Evolutionary conservation across 345 rosid species (phyloP).

Genomic region (Ceriops decandra): DNA sequence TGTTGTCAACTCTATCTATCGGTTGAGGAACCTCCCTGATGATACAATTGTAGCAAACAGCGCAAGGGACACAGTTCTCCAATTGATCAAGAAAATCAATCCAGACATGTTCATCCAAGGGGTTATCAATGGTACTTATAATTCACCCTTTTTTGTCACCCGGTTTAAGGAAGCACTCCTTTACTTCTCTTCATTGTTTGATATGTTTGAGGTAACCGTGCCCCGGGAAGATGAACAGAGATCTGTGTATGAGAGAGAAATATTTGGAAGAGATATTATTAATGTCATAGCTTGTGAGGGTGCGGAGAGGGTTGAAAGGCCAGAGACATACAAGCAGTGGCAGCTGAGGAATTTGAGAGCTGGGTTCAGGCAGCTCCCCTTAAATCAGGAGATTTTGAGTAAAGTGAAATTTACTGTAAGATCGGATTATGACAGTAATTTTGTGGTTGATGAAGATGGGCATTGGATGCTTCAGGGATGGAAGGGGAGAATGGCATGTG

Average conservation of each 20-base stretch:
- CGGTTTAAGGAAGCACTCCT: slow-evolving; percentile 68
- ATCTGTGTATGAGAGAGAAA: slow-evolving; percentile 54
- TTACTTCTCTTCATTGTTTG: slow-evolving; percentile 62
- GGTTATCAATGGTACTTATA: slow-evolving; percentile 52
- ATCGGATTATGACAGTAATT: slow-evolving; percentile 54
- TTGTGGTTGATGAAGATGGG: slow-evolving; percentile 55
- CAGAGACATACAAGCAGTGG: slow-evolving; percentile 79
- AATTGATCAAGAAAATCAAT: slow-evolving; percentile 47
- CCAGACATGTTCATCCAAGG: slow-evolving; percentile 68
- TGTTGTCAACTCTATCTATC: slow-evolving; percentile 50
- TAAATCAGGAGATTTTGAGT: slow-evolving; percentile 47
- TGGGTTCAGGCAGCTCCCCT: slow-evolving; percentile 56
- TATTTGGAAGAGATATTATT: slow-evolving; percentile 49
- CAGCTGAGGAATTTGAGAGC: slow-evolving; percentile 35
- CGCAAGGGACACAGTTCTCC: slow-evolving; percentile 59
- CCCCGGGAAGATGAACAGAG: slow-evolving; percentile 51
- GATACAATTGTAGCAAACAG: slow-evolving; percentile 51
- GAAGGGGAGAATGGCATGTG: slow-evolving; percentile 73
- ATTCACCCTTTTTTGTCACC: slow-evolving; percentile 64
- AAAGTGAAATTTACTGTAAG: slow-evolving; percentile 39
- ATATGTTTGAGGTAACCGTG: slow-evolving; percentile 51
- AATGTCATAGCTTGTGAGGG: slow-evolving; percentile 79
- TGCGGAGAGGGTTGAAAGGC: slow-evolving; percentile 57
- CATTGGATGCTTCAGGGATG: slow-evolving; percentile 83
- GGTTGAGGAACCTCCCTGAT: slow-evolving; percentile 60